These are phyloP conservation scores for Monascus purpureus DNA, from an alignment of 495 filamentous ascomycete genomes.

Conservation along the genomic window DNA sequence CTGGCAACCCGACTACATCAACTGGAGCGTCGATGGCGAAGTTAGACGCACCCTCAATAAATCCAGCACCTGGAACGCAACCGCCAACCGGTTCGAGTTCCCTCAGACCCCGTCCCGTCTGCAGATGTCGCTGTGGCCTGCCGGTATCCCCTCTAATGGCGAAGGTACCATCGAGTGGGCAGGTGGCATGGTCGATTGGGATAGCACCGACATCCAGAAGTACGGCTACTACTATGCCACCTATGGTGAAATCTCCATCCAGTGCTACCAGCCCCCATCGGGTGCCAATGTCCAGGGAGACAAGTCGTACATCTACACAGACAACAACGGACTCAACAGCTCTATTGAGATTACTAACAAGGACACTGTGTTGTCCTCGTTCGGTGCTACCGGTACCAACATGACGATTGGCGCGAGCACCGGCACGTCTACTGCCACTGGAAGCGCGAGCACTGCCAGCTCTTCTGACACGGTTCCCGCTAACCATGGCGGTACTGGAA, in stretches of 20 bases:
- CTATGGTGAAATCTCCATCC: slow-evolving; percentile 59
- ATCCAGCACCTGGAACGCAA: slow-evolving; percentile 71
- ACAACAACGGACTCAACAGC: slow-evolving; percentile 50
- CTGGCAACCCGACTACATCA: slow-evolving; percentile 75
- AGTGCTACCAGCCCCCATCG: slow-evolving; percentile 67
- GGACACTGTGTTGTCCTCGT: slow-evolving; percentile 61
- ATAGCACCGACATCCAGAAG: slow-evolving; percentile 62
- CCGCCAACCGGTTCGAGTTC: slow-evolving; percentile 68
- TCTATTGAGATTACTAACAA: slow-evolving; percentile 64
- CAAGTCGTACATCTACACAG: slow-evolving; percentile 64
- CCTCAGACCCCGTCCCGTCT: slow-evolving; percentile 91
- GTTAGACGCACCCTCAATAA: slow-evolving; percentile 59
- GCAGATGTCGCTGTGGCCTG: slow-evolving; percentile 93
- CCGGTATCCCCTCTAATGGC: slow-evolving; percentile 63
- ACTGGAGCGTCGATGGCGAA: slow-evolving; percentile 74
- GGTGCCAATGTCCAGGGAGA: slow-evolving; percentile 45
- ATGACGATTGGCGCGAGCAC: slow-evolving; percentile 34
- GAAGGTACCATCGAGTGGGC: slow-evolving; percentile 84
- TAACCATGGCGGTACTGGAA: slow-evolving; percentile 20
- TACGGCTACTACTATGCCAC: slow-evolving; percentile 82
- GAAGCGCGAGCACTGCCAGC: slow-evolving; percentile 5
- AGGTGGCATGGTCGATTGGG: slow-evolving; percentile 82
- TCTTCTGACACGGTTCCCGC: slow-evolving; percentile 23
- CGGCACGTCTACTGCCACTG: slow-evolving; percentile 9
- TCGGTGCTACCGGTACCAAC: slow-evolving; percentile 64